A percentile compares a stretch with the other conserved stretches of the same genome.
These are phyloP conservation scores for Neopestalotiopsis clavispora DNA, from an alignment of 2,329 filamentous ascomycete genomes.

Conservation along the genomic window DNA sequence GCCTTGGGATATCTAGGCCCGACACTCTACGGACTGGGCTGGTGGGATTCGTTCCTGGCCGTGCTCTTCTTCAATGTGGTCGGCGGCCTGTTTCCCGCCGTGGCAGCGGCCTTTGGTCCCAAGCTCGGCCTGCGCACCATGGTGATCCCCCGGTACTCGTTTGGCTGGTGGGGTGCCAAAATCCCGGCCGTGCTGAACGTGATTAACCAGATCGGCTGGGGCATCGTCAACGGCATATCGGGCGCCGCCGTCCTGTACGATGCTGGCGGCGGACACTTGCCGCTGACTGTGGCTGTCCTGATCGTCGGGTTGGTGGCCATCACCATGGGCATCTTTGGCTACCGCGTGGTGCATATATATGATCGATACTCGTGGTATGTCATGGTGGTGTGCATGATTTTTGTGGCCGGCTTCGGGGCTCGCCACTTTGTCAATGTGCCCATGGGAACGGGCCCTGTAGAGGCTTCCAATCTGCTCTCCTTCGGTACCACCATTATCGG, in stretches of 20 bases:
- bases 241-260: not conserved
- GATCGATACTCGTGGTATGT: slow-evolving; percentile 5
- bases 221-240: slow-evolving; percentile 3
- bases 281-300: not conserved
- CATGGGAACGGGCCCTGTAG: not conserved
- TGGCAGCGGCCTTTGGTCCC: not conserved
- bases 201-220: slow-evolving; percentile 2
- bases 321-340: not conserved
- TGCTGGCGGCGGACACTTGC: not conserved
- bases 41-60: slow-evolving; percentile 3
- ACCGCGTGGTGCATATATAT: slow-evolving; percentile 3
- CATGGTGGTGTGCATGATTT: not conserved
- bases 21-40: not conserved
- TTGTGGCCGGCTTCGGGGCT: not conserved
- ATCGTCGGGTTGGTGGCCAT: not conserved
- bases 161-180: not conserved
- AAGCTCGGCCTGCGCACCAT: slow-evolving; percentile 6
- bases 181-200: not conserved
- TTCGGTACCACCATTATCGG: not conserved
- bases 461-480: slow-evolving; percentile 1
- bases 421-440: slow-evolving; percentile 6
- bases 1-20: not conserved
- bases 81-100: not conserved
- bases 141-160: not conserved
- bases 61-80: not conserved